Conservation (phyloP, 164 flowering plant species). For the Piper longum region DNA sequence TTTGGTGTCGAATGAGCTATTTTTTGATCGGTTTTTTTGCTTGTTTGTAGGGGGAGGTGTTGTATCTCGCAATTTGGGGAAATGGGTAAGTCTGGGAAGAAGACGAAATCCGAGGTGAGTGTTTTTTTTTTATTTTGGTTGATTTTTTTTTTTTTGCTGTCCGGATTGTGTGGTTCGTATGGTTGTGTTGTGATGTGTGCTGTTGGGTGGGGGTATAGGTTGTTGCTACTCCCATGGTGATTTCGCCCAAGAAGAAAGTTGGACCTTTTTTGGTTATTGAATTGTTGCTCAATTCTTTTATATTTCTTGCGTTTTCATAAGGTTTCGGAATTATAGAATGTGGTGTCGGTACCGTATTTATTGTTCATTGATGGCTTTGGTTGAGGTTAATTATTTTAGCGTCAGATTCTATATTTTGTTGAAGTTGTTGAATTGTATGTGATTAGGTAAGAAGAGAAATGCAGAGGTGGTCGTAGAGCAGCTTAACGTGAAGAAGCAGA, state of each 20-base stretch:
- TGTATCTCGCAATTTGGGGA: no score
- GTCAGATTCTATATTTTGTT: not conserved
- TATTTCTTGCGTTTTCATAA: no score
- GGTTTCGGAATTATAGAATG: not conserved
- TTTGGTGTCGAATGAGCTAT: no score
- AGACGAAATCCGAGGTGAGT: conserved; percentile 6
- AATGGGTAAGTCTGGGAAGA: conserved; percentile 13
- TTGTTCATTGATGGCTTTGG: not conserved
- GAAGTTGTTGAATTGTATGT: not conserved
- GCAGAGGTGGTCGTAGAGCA: conserved; percentile 40
- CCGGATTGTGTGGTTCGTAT: not conserved
- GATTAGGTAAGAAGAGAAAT: conserved; percentile 44
- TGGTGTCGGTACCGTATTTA: not conserved
- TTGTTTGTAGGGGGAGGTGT: no score
- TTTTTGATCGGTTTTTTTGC: no score
- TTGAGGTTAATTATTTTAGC: no score
- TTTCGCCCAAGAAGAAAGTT: conserved; percentile 7
- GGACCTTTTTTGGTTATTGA: not conserved
- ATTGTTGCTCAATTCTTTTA: not conserved
- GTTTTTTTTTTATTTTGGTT: not conserved
- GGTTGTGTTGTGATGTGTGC: not conserved
- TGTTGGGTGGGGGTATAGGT: conserved; percentile 1
- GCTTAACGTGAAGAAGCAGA: conserved; percentile 42
- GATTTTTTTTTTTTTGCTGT: not conserved
- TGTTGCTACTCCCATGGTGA: conserved; percentile 7